Conservation (phyloP, 371 early-diverging fungal species). For the Mucor velutinosus region DNA sequence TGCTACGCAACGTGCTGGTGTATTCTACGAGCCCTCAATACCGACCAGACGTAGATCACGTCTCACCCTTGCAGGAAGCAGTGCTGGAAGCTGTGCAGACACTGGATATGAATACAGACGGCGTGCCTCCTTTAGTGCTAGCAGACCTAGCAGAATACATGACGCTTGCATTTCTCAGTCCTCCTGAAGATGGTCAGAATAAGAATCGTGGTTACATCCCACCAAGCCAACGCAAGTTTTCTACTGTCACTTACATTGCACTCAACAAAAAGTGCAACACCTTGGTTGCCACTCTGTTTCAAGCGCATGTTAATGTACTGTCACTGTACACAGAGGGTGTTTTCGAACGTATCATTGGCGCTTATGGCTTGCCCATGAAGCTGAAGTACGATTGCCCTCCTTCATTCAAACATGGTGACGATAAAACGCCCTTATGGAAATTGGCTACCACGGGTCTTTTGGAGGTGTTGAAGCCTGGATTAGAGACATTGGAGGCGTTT, state of each 20-base stretch:
- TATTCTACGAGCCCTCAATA: constrained; percentile 60
- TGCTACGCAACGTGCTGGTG: constrained; percentile 59
- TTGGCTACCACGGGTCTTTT: constrained; percentile 68
- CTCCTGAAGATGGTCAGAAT: constrained; percentile 26
- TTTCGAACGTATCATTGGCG: constrained; percentile 66
- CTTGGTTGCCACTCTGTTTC: constrained; percentile 60
- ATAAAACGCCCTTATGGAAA: constrained; percentile 81
- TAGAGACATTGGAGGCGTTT: constrained; percentile 58
- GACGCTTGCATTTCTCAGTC: constrained; percentile 54
- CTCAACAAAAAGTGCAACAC: constrained; percentile 69
- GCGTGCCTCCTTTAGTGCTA: constrained; percentile 47
- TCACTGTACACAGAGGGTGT: constrained; percentile 68
- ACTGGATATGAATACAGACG: constrained; percentile 45
- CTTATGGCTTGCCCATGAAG: constrained; percentile 74
- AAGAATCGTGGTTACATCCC: constrained; percentile 30
- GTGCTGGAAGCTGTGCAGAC: constrained; percentile 52
- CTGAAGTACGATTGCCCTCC: constrained; percentile 79
- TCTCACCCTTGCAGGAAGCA: constrained; percentile 63
- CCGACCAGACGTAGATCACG: constrained; percentile 55
- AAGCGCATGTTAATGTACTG: constrained; percentile 49
- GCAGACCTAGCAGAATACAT: constrained; percentile 55
- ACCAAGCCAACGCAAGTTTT: constrained; percentile 45
- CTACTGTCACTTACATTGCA: constrained; percentile 71
- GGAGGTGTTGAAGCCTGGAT: constrained; percentile 64
- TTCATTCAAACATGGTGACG: constrained; percentile 66